Evolutionary conservation across 2,329 filamentous ascomycete genomes (phyloP).

Genomic region (Penicillium psychrosexuale): DNA sequence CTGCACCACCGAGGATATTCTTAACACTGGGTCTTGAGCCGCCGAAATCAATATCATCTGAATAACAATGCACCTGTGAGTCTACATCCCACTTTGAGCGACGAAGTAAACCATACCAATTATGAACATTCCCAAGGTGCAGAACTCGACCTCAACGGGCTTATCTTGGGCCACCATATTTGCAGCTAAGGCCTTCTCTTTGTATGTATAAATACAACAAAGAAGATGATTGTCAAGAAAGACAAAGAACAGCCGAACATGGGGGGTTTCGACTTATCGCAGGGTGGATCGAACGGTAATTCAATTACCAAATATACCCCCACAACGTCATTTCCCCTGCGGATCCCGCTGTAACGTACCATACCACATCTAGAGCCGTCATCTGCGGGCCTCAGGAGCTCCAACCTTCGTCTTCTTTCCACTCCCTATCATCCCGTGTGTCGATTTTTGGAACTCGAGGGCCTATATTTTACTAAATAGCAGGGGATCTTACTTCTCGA

Average conservation of each 20-base stretch:
- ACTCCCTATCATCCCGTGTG: conserved; percentile 2
- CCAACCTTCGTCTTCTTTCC: conserved; percentile 8
- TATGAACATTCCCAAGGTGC: conserved; percentile 63
- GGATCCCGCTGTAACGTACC: conserved; percentile 3
- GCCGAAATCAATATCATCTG: conserved; percentile 88
- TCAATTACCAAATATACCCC: conserved; percentile 18
- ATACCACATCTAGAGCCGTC: conserved; percentile 14
- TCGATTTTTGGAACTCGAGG: background rate
- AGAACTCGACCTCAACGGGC: conserved; percentile 50
- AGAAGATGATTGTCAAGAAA: background rate
- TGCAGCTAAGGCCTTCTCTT: conserved; percentile 14
- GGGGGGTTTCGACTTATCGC: conserved; percentile 8
- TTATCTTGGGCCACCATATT: background rate
- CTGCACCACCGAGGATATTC: conserved; percentile 83
- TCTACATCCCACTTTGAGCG: conserved; percentile 1
- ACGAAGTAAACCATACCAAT: conserved; percentile 47
- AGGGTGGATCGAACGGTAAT: conserved; percentile 13
- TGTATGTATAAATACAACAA: background rate
- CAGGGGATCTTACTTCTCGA: background rate
- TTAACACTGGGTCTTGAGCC: conserved; percentile 66
- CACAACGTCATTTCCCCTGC: conserved; percentile 7
- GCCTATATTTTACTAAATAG: background rate
- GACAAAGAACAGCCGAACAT: background rate
- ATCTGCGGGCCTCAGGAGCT: conserved; percentile 22
- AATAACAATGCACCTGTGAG: conserved; percentile 15